phyloP scores from a whole-genome alignment of 1,139 yeast species.

The Saccharomyces pastorianus region DNA sequence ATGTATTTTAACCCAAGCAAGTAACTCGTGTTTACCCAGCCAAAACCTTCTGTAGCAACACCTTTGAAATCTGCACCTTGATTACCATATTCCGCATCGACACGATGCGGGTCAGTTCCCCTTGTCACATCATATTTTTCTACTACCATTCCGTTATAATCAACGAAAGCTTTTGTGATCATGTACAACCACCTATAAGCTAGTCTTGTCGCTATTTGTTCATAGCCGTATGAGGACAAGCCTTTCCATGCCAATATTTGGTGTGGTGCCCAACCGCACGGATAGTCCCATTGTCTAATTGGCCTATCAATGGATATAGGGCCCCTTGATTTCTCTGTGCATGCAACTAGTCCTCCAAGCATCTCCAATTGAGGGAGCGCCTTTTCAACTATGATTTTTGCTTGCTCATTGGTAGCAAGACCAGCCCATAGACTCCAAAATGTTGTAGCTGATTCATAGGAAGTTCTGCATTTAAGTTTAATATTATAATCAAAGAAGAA shows the following conservation, averaged over 20 bases:
- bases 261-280: conserved; percentile 98
- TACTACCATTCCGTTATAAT: conserved; percentile 89
- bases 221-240: conserved; percentile 61
- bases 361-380: conserved; percentile 69
- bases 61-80: conserved; percentile 92
- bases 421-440: conserved; percentile 93
- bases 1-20: conserved; percentile 64
- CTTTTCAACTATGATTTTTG: conserved; percentile 48
- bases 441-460: conserved; percentile 81
- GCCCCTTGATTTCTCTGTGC: conserved; percentile 74
- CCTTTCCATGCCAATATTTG: conserved; percentile 95
- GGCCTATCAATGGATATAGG: conserved; percentile 62
- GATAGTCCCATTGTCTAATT: conserved; percentile 95
- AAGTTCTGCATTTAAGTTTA: conserved; percentile 45
- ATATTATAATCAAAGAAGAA: conserved; percentile 83
- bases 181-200: conserved; percentile 82
- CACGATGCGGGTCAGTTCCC: conserved; percentile 79
- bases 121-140: conserved; percentile 90
- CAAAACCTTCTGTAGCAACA: conserved; percentile 93
- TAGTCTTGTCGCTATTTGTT: conserved; percentile 58
- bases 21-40: conserved; percentile 92
- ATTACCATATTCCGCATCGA: conserved; percentile 94
- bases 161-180: conserved; percentile 89
- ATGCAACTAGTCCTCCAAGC: conserved; percentile 83
- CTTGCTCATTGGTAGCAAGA: conserved; percentile 66